phyloP scores from a whole-genome alignment of 208 protist genomes.

The Endotrypanum monterogeii region DNA sequence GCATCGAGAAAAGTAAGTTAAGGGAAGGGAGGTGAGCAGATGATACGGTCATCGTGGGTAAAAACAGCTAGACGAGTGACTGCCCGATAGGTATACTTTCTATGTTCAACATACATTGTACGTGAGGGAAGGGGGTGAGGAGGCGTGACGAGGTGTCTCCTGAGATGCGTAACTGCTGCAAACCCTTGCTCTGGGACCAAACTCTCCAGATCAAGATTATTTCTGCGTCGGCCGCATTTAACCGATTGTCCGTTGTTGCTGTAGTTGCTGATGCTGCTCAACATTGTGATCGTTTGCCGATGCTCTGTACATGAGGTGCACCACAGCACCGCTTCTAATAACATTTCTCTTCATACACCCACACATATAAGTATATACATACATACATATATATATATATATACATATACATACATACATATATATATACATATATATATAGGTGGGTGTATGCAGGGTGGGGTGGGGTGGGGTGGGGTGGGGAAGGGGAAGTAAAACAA shows the following conservation, averaged over 20 bases:
- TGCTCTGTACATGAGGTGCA: no score
- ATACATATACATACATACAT: constrained; percentile 7
- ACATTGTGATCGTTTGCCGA: no score
- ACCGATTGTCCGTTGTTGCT: no score
- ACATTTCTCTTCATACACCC: no score
- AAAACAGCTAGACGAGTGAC: background rate
- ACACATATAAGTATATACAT: background rate
- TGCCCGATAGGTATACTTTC: no score
- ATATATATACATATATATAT: background rate
- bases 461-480: background rate
- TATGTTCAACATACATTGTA: background rate
- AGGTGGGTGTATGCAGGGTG: background rate
- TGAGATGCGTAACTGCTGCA: background rate
- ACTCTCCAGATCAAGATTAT: background rate
- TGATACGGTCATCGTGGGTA: background rate
- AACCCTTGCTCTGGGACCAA: background rate
- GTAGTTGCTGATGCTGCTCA: no score
- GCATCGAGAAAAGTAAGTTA: background rate
- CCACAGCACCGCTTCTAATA: no score
- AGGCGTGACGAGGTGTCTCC: background rate
- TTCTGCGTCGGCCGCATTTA: background rate
- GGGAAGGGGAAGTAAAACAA: no score
- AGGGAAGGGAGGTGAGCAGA: background rate
- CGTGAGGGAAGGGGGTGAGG: background rate
- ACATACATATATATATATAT: background rate